Base-by-base conservation (phyloP, 306 rosid genomes). In the Rosa lucieae region DNA sequence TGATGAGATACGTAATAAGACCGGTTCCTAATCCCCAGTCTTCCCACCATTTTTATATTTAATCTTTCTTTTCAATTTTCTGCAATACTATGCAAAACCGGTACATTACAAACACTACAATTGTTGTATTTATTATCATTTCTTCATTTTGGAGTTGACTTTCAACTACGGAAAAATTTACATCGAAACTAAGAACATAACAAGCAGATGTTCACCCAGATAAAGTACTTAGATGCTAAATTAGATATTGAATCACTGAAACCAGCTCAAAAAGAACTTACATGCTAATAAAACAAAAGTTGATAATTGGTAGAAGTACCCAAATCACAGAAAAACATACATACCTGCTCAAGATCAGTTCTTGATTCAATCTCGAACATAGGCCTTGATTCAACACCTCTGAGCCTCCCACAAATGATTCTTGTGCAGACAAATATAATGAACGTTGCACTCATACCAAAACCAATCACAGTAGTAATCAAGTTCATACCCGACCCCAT, bases 381-480 rank as follows among this genome's bases (percentile, higher is more conserved):
- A 78, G 87, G 89, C 66, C 88, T 56, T 52, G 93, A 79, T 62
- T 88, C 84, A 10, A 78, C 37, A 40, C 88, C 77, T 73, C 93
- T 77, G 32, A 92, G 76, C 84, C 99, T 91, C 49, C 94, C 97
- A 85, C 98, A 95, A 67, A 95, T 87, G 79, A 95, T 85, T 91
- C 97, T 92, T n/a, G 99, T 79, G 80, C 99, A 95, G 5, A 95
- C 95, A 83, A 95, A 95, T 29, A 95, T 91, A 70, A 95, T 95
- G 86, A 95, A 95, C 66, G 97, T 90, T 49, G 97, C 96, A 84
- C 99, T 95, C 89, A 95, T 81, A 56, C 96, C 99, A 85, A 95
- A 95, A 59, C 99, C 99, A 82, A 95, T 84, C 29, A 89, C 72
- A 79, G 97, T 90, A 37, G 93, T 95, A 68, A 89, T 75, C 89